Percentiles rank a stretch among this genome's conserved stretches.
Evolutionary conservation across 2,329 filamentous ascomycete species (phyloP).

Genomic region (Aschersonia sp.): DNA sequence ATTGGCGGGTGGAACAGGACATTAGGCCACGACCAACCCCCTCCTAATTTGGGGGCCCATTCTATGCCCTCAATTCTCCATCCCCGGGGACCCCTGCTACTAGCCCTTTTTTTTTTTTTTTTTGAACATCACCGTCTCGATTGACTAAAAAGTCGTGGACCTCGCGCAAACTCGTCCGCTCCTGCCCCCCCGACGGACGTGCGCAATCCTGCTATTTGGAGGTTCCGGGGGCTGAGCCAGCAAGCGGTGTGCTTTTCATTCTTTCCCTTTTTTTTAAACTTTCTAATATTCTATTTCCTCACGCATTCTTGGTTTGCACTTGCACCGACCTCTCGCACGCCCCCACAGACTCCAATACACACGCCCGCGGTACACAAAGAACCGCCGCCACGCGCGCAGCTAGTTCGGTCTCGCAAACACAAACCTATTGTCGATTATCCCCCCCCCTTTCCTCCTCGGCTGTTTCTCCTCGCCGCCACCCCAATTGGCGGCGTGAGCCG

Average conservation of each 20-base stretch:
- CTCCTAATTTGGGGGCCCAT: neutral
- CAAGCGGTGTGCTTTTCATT: neutral
- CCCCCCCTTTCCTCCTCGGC: neutral
- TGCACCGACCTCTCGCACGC: neutral
- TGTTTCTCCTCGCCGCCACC: constrained; percentile 10
- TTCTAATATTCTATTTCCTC: neutral
- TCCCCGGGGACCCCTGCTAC: neutral
- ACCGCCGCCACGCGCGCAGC: neutral
- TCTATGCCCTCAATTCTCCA: no score
- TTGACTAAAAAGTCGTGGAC: neutral
- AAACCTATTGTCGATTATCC: neutral
- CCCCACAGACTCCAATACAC: neutral
- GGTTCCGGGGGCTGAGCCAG: neutral
- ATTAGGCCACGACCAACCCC: neutral
- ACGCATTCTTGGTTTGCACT: neutral
- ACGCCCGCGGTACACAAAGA: neutral
- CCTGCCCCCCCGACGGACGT: no score
- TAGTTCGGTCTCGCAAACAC: neutral
- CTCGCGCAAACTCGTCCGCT: no score
- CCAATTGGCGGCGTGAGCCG: constrained; percentile 22
- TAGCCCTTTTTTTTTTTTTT: neutral
- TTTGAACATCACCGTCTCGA: neutral
- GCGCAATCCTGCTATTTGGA: no score
- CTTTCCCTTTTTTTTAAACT: neutral
- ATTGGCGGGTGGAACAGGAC: no score